Evolutionary conservation across 2,329 filamentous ascomycete species (phyloP).

Genomic region (Nemania serpens): DNA sequence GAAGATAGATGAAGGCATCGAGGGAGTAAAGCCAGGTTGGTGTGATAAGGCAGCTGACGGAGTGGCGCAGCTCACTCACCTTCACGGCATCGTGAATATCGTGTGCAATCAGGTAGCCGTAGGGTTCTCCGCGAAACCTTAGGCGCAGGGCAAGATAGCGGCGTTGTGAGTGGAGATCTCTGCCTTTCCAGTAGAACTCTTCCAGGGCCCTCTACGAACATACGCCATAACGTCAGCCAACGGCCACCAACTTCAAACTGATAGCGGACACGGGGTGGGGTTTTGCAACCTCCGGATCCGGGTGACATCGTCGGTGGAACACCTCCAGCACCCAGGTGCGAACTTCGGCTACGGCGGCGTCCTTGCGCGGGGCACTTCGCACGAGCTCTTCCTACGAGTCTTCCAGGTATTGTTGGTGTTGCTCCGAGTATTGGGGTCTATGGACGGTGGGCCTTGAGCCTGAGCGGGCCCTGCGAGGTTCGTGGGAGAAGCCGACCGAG

Average conservation of each 20-base stretch:
- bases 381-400: conserved; percentile 33
- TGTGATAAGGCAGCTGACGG: not conserved
- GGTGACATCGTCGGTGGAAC: conserved; percentile 34
- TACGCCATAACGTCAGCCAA: not conserved
- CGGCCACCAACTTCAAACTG: not conserved
- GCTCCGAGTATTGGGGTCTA: conserved; percentile 23
- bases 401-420: conserved; percentile 22
- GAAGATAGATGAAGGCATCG: not conserved
- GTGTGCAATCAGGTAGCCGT: conserved; percentile 31
- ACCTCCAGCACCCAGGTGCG: conserved; percentile 32
- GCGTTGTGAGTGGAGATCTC: conserved; percentile 32
- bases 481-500: conserved; percentile 14
- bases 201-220: conserved; percentile 11
- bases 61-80: conserved; percentile 3
- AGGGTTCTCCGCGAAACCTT: conserved; percentile 32
- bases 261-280: no score
- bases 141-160: conserved; percentile 30
- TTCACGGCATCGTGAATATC: conserved; percentile 35
- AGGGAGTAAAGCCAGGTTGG: not conserved
- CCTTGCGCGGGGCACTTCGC: conserved; percentile 26
- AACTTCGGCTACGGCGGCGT: conserved; percentile 30
- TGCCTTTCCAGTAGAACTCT: conserved; percentile 31
- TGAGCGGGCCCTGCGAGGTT: not conserved
- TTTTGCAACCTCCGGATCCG: conserved; percentile 26
- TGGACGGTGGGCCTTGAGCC: conserved; percentile 9